Conservation (phyloP, 2,329 filamentous ascomycete species). For the Elsinoe batatas region DNA sequence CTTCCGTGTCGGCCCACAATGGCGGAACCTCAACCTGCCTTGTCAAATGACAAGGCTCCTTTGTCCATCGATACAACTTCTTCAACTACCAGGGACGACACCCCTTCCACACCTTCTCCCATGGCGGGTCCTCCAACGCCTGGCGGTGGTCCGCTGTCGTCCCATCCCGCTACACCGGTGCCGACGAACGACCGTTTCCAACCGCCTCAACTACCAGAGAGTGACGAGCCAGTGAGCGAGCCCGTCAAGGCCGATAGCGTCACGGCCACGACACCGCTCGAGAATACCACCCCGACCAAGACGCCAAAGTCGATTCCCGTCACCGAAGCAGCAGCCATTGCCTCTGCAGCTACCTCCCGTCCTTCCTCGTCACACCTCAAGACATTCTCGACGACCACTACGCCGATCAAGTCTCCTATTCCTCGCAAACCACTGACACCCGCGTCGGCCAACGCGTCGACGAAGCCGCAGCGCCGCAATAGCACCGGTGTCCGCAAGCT, state of each 20-base stretch:
- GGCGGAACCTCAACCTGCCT: neutral
- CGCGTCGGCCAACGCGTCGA: slow-evolving; percentile 10
- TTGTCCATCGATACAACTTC: slow-evolving; percentile 1
- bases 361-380: slow-evolving; percentile 12
- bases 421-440: slow-evolving; percentile 12
- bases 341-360: slow-evolving; percentile 6
- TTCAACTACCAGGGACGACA: neutral
- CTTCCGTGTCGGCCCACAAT: slow-evolving; percentile 2
- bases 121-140: slow-evolving; percentile 22
- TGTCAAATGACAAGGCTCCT: slow-evolving; percentile 6
- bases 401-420: slow-evolving; percentile 8
- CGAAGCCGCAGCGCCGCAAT: slow-evolving; percentile 12
- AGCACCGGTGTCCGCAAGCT: slow-evolving; percentile 24
- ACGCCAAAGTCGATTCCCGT: neutral
- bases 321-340: slow-evolving; percentile 11
- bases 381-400: neutral
- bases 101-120: slow-evolving; percentile 11
- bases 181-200: slow-evolving; percentile 16
- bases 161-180: slow-evolving; percentile 25
- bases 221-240: neutral
- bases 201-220: neutral
- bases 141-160: slow-evolving; percentile 26
- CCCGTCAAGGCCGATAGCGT: slow-evolving; percentile 2
- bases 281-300: slow-evolving; percentile 10
- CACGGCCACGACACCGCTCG: slow-evolving; percentile 1